Evolutionary conservation across 2,329 filamentous ascomycete genomes (phyloP).

Genomic region (Aureobasidium leucospermi): DNA sequence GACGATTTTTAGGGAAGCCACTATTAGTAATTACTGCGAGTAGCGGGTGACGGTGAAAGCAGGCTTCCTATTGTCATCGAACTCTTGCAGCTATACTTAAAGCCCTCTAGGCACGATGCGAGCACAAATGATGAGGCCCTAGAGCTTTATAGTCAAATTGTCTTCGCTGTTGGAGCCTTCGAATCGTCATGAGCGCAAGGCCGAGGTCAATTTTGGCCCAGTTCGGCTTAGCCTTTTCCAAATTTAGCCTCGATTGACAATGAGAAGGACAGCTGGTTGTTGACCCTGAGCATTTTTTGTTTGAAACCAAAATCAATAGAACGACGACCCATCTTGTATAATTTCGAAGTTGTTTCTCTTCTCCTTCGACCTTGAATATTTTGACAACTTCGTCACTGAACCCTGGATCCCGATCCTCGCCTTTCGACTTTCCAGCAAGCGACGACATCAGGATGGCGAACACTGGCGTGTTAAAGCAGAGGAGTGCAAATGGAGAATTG

Average conservation of each 20-base stretch:
- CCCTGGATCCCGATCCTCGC: neutral
- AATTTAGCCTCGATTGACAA: neutral
- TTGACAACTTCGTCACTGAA: neutral
- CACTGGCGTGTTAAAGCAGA: slow-evolving; percentile 12
- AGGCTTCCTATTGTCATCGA: no score
- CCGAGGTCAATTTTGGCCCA: neutral
- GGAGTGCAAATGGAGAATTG: neutral
- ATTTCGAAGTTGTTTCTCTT: neutral
- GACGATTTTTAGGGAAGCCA: no score
- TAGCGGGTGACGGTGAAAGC: no score
- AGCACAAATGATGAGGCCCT: no score
- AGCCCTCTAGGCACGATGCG: no score
- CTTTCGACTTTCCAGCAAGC: neutral
- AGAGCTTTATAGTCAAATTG: no score
- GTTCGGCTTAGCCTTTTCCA: neutral
- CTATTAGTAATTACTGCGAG: no score
- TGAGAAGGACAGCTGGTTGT: slow-evolving; percentile 12
- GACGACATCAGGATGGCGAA: slow-evolving; percentile 5
- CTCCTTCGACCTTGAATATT: neutral
- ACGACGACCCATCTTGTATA: neutral
- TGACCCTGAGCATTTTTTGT: slow-evolving; percentile 11
- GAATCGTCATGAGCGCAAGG: neutral
- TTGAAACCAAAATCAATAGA: neutral
- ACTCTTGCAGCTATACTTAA: no score
- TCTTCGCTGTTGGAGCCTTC: no score